phyloP scores from a whole-genome alignment of 768 basidiomycete species.

The Auricularia heimuer region DNA sequence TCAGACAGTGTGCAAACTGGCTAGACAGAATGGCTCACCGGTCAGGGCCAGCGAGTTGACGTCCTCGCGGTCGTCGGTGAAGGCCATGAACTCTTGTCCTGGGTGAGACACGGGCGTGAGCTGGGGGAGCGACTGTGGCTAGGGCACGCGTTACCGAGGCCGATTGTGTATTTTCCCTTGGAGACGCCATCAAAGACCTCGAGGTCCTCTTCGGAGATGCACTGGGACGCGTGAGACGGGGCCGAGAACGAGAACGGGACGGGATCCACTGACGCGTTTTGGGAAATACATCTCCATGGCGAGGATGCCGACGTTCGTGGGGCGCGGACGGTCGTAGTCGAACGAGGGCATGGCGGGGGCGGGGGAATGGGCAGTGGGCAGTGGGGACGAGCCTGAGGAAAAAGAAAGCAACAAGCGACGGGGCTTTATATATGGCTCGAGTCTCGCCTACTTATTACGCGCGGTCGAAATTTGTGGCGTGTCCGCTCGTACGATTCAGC shows the following conservation, averaged over 20 bases:
- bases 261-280: slow-evolving; percentile 51
- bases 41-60: slow-evolving; percentile 97
- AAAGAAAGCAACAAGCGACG: not conserved
- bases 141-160: slow-evolving; percentile 34
- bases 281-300: slow-evolving; percentile 94
- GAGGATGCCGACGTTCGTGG: slow-evolving; percentile 90
- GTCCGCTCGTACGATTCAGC: not conserved
- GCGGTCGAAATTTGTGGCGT: not conserved
- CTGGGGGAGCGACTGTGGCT: not conserved
- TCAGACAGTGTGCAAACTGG: slow-evolving; percentile 1
- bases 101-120: not conserved
- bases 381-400: too few species aligned
- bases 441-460: too few species aligned
- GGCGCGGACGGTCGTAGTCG: slow-evolving; percentile 33
- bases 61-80: slow-evolving; percentile 97
- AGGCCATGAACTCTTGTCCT: slow-evolving; percentile 97
- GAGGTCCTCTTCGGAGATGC: slow-evolving; percentile 91
- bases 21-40: slow-evolving; percentile 40
- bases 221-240: slow-evolving; percentile 34
- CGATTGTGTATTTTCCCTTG: slow-evolving; percentile 97
- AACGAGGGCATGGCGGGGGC: not conserved
- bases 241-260: not conserved
- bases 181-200: slow-evolving; percentile 91
- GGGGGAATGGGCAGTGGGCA: not conserved
- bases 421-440: not conserved